Percentiles rank a stretch among this genome's conserved stretches.
Evolutionary conservation across 2,329 filamentous ascomycete species (phyloP).

Genomic region (Cordyceps militaris): DNA sequence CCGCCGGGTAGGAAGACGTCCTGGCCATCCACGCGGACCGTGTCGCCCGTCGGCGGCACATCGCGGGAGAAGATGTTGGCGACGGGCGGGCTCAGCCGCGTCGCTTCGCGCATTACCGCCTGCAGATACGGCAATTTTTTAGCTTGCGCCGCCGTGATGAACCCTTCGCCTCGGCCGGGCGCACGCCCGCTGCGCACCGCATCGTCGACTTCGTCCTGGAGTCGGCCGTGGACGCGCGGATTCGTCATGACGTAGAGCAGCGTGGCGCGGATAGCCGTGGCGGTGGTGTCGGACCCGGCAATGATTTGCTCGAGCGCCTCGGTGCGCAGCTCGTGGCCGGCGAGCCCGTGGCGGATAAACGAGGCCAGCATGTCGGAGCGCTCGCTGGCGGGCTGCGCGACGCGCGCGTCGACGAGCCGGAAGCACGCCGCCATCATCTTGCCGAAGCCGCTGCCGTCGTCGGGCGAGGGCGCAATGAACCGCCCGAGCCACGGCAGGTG

Average conservation of each 20-base stretch:
- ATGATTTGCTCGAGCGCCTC: slow-evolving; percentile 26
- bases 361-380: slow-evolving; percentile 27
- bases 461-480: slow-evolving; percentile 22
- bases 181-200: slow-evolving; percentile 16
- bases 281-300: slow-evolving; percentile 52
- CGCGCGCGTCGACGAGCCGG: slow-evolving; percentile 22
- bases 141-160: slow-evolving; percentile 22
- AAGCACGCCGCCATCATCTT: slow-evolving; percentile 28
- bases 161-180: slow-evolving; percentile 18
- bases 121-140: slow-evolving; percentile 27
- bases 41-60: slow-evolving; percentile 14
- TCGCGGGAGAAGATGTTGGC: slow-evolving; percentile 20
- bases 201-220: slow-evolving; percentile 38
- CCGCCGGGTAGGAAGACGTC: slow-evolving; percentile 16
- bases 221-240: slow-evolving; percentile 36
- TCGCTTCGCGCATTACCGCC: slow-evolving; percentile 36
- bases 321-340: slow-evolving; percentile 21
- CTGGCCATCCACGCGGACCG: slow-evolving; percentile 4
- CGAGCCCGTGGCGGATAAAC: slow-evolving; percentile 25
- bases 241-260: slow-evolving; percentile 46
- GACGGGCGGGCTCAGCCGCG: slow-evolving; percentile 20
- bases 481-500: slow-evolving; percentile 23
- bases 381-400: slow-evolving; percentile 15
- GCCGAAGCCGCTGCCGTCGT: slow-evolving; percentile 27
- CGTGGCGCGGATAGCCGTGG: slow-evolving; percentile 45